Conservation (phyloP, 305 asterid genomes). For the Plantago coronopus region DNA sequence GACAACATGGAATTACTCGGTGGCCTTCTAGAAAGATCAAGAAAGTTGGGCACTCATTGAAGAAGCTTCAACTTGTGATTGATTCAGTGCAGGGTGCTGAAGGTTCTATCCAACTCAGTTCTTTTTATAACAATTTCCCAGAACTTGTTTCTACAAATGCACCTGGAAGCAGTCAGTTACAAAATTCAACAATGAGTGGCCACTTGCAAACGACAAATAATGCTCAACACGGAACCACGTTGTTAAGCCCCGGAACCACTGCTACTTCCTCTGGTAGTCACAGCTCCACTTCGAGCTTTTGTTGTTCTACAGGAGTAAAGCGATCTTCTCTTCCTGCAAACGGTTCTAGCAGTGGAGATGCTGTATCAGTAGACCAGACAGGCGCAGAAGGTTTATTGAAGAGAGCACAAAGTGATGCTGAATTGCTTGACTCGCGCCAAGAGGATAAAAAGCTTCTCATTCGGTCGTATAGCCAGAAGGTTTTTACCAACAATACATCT, state of each 20-base stretch:
- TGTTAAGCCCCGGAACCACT: conserved; percentile 38
- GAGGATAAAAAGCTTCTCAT: conserved; percentile 45
- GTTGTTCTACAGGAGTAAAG: conserved; percentile 49
- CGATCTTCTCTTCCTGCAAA: conserved; percentile 33
- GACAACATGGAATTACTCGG: conserved; percentile 52
- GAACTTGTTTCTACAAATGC: conserved; percentile 42
- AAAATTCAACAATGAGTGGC: conserved; percentile 16
- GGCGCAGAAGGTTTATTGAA: conserved; percentile 35
- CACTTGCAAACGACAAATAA: conserved; percentile 19
- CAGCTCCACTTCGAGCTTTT: conserved; percentile 57
- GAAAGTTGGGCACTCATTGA: conserved; percentile 49
- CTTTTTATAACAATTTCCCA: conserved; percentile 56
- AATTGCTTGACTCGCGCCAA: conserved; percentile 36
- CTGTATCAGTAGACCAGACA: conserved; percentile 29
- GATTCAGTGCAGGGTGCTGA: conserved; percentile 60
- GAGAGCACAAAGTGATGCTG: conserved; percentile 46
- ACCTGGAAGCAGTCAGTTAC: conserved; percentile 25
- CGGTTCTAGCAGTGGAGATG: conserved; percentile 26
- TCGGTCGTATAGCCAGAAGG: conserved; percentile 52
- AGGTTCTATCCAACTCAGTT: conserved; percentile 50
- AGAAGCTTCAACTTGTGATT: conserved; percentile 57
- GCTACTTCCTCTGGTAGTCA: conserved; percentile 63
- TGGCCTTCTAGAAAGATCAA: conserved; percentile 65
- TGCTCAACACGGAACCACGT: conserved; percentile 35
- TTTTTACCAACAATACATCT: conserved; percentile 27